Evolutionary conservation across 2,329 filamentous ascomycete species (phyloP).

Genomic region (Fusarium abutilonis): DNA sequence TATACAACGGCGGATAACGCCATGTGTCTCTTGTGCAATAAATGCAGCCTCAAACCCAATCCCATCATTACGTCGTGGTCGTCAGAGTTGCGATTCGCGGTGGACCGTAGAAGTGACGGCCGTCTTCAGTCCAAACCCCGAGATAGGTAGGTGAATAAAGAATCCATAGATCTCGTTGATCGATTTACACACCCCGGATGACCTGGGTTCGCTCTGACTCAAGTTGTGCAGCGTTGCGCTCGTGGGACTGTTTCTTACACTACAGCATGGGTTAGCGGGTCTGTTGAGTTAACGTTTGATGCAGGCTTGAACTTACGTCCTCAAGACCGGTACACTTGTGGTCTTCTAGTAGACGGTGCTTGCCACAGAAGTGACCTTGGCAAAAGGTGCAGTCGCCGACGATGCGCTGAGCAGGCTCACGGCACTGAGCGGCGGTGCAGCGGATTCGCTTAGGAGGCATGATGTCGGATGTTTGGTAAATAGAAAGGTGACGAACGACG

Average conservation of each 20-base stretch:
- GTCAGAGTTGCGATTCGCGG: slow-evolving; percentile 28
- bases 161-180: background rate
- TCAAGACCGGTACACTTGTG: slow-evolving; percentile 94
- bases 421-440: slow-evolving; percentile 91
- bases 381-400: slow-evolving; percentile 98
- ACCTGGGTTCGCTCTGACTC: slow-evolving; percentile 93
- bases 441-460: slow-evolving; percentile 82
- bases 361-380: slow-evolving; percentile 91
- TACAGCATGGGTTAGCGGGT: slow-evolving; percentile 46
- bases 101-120: slow-evolving; percentile 35
- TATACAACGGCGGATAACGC: slow-evolving; percentile 42
- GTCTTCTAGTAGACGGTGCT: slow-evolving; percentile 91
- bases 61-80: slow-evolving; percentile 45
- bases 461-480: slow-evolving; percentile 39
- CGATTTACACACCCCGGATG: slow-evolving; percentile 82
- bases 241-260: slow-evolving; percentile 97
- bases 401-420: slow-evolving; percentile 86
- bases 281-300: background rate
- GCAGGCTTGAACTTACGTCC: slow-evolving; percentile 68
- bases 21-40: slow-evolving; percentile 26
- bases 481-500: slow-evolving; percentile 5
- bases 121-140: slow-evolving; percentile 17
- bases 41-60: slow-evolving; percentile 32
- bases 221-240: slow-evolving; percentile 91
- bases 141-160: background rate